Evolutionary conservation across 208 protist species (phyloP), one percentile per base, ranked within the genome.

Genomic region (Naegleria lovaniensis): DNA sequence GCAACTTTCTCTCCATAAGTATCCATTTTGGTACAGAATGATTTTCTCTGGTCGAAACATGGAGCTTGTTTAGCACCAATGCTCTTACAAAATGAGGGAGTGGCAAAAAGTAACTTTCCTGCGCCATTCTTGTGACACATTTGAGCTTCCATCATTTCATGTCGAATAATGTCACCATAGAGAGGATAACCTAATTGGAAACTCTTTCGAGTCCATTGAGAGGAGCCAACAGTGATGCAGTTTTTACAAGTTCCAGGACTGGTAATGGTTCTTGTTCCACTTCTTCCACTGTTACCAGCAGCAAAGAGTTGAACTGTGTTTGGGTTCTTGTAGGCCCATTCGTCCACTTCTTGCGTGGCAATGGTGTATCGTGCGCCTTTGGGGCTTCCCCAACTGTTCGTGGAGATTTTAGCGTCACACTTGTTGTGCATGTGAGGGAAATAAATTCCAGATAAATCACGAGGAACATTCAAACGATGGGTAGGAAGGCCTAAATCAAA

Each of bases 241-340:
- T 90, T 90, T 29, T 90, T 76, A 19, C n/a, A n/a, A 55, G 88
- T 90, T 39, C 41, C 88, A 38, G 88, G 88, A 39, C 33, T 22
- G 3, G 52, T 58, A 6, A 90, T 85, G 22, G 51, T 90, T 36
- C 13, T n/a, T 38, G 51, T 58, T 5, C 88, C 88, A 40, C 25
- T 38, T 58, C 76, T 85, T 16, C 88, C 88, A 85, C 33, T 55
- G 19, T 90, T 90, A 58, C 88, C 88, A 58, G 88, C 88, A 59
- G 88, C 88, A 39, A 76, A 90, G 9, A 90, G 52, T 33, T n/a
- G n/a, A n/a, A 90, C 6, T 15, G 39, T 51, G n/a, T 90, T 0
- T 86, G 41, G 41, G 39, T 90, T 90, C 5, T 48, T 39, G 25
- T 39, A 90, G 13, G 51, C 25, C n/a, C 36, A 90, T 39, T 55